Base-by-base conservation (phyloP, 768 basidiomycete genomes). In the Hygrocybe punicea region DNA sequence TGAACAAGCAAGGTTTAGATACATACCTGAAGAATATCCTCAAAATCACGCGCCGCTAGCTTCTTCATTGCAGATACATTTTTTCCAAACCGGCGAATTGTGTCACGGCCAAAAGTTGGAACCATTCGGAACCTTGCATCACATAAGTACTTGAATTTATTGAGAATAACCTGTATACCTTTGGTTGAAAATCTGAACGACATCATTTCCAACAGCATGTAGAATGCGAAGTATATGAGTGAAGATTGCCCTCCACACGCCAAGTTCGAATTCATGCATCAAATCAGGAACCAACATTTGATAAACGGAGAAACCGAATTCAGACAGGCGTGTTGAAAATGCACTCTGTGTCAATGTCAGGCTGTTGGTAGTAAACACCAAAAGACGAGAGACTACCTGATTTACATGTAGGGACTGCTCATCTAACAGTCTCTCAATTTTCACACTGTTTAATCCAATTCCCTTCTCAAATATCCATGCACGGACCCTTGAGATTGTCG, bases 11-110 rank as follows among this genome's bases (percentile, higher is more conserved):
- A 9, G 21, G 23, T 29, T 29, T 29, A 9, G 17, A 35, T 9
- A 53, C 49, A 25, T 42, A 63, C 73, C 62, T 74, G 72, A 0
- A 72, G 58, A 6, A 71, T 53, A 14, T 74, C 70, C 47, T 72
- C 67, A 23, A 66, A 73, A 46, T 74, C 66, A 0, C 63, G 53
- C 4, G 65, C 72, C 4, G 63, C 59, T 1, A 61, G 48, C 2
- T 69, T 59, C 42, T 62, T 60, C 51, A 68, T 56, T 9, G 68
- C 62, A 0, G 64, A 59, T 0, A 67, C 56, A 42, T 69, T 67
- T 0, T 49, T 33, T 8, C 55, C 48, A 47, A 74, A 73, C 3
- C 53, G 44, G 0, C 64, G 58, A 5, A 74, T 73, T 0, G 63
- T 53, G 3, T 44, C 59, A 10, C 55, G 5, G 2, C 63, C 63